Percentiles rank a stretch among this genome's conserved stretches.
These are phyloP conservation scores for Cylindrodendrum hubeiense DNA, from an alignment of 2,329 filamentous ascomycete species.

Conservation along the genomic window DNA sequence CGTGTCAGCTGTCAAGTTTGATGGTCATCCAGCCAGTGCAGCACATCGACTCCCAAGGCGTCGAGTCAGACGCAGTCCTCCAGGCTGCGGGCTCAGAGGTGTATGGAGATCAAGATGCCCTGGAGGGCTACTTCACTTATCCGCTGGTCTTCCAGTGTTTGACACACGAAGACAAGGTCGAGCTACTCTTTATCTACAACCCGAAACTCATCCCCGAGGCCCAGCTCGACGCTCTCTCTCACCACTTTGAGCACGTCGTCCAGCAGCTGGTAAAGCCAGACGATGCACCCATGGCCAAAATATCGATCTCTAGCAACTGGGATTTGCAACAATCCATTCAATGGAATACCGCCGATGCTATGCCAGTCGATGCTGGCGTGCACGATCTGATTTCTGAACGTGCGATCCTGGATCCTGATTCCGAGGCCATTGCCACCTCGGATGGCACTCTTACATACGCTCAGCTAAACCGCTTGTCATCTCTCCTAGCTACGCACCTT, in stretches of 20 bases:
- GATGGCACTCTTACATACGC: constrained; percentile 41
- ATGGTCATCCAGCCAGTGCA: constrained; percentile 22
- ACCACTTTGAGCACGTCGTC: background rate
- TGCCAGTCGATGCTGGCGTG: constrained; percentile 17
- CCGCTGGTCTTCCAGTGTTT: constrained; percentile 3
- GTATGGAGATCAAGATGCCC: background rate
- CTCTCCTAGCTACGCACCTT: constrained; percentile 13
- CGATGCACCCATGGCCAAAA: background rate
- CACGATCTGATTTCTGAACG: constrained; percentile 35
- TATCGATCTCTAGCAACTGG: constrained; percentile 4
- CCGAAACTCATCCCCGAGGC: background rate
- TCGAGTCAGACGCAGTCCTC: background rate
- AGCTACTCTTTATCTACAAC: constrained; percentile 3
- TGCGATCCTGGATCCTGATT: constrained; percentile 22
- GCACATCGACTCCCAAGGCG: background rate
- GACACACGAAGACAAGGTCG: background rate
- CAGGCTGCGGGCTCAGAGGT: constrained; percentile 17
- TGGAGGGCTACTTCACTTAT: constrained; percentile 10
- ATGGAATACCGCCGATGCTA: constrained; percentile 3
- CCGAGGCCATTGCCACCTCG: constrained; percentile 33
- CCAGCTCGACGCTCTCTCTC: constrained; percentile 1
- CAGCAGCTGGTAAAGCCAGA: background rate
- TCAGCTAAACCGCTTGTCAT: constrained; percentile 20
- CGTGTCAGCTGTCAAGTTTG: constrained; percentile 10
- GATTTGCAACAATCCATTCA: background rate